phyloP scores from a whole-genome alignment of 176 grass and related monocot species.

The Aegilops tauschii region DNA sequence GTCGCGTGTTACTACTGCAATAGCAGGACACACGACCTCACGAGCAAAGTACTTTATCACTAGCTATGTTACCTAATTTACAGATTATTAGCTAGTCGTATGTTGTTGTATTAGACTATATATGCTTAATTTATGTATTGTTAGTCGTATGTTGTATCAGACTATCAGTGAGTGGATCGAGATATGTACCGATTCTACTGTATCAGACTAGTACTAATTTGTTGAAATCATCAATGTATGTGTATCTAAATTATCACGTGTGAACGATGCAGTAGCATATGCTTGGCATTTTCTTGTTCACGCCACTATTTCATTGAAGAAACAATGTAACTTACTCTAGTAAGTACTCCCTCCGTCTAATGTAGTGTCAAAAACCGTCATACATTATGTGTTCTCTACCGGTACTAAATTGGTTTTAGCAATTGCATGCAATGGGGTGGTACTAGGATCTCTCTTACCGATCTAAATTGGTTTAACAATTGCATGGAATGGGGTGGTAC shows the following conservation, averaged over 20 bases:
- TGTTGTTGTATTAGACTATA: not conserved
- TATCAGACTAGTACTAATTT: not conserved
- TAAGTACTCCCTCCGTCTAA: too few species aligned
- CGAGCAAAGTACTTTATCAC: not conserved
- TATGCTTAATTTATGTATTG: not conserved
- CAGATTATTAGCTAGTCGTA: not conserved
- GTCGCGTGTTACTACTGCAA: not conserved
- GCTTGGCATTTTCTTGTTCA: not conserved
- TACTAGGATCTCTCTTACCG: too few species aligned
- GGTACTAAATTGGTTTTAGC: too few species aligned
- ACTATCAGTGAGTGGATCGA: not conserved
- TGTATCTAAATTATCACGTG: not conserved
- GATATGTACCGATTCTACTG: not conserved
- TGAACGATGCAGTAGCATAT: not conserved
- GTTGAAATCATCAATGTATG: not conserved
- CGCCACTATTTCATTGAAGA: not conserved
- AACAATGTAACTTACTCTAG: too few species aligned
- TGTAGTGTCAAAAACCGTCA: too few species aligned
- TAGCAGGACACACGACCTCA: conserved; percentile 1
- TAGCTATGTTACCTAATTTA: not conserved
- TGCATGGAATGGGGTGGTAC: too few species aligned
- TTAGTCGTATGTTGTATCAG: not conserved
- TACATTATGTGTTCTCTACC: too few species aligned
- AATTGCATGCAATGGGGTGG: too few species aligned
- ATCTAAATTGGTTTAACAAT: too few species aligned